Evolutionary conservation across 768 basidiomycete genomes (phyloP).

Genomic region (Pisolithus microcarpus): DNA sequence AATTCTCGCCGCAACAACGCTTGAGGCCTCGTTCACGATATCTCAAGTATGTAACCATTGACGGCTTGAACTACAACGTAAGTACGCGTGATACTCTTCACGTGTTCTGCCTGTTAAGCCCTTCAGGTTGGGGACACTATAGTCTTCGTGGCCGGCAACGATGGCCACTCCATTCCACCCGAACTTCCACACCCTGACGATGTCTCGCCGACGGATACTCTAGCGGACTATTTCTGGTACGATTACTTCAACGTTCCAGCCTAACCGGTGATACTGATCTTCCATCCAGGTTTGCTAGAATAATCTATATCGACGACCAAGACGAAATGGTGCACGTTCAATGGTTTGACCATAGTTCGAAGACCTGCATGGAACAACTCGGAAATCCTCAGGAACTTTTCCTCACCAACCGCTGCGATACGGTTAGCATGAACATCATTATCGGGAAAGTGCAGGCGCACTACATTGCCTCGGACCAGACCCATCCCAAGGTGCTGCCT

Average conservation of each 20-base stretch:
- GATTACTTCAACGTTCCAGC: not conserved
- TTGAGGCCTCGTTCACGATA: slow-evolving; percentile 28
- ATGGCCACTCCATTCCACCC: slow-evolving; percentile 22
- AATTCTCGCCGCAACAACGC: slow-evolving; percentile 26
- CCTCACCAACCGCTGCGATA: slow-evolving; percentile 47
- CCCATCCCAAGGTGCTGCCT: slow-evolving; percentile 20
- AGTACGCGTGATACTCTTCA: slow-evolving; percentile 3
- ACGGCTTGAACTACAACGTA: slow-evolving; percentile 39
- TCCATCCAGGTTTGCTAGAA: slow-evolving; percentile 56
- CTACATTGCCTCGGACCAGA: slow-evolving; percentile 20
- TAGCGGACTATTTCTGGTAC: slow-evolving; percentile 64
- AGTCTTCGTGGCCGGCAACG: slow-evolving; percentile 38
- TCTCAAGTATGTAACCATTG: slow-evolving; percentile 36
- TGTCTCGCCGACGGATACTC: slow-evolving; percentile 31
- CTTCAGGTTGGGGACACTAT: slow-evolving; percentile 58
- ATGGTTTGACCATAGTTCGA: slow-evolving; percentile 68
- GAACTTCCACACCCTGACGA: slow-evolving; percentile 30
- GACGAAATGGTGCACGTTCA: slow-evolving; percentile 51
- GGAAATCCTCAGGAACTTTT: slow-evolving; percentile 61
- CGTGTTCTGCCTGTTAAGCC: slow-evolving; percentile 1
- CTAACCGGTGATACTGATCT: not conserved
- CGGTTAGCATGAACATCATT: slow-evolving; percentile 33
- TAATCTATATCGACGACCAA: slow-evolving; percentile 45
- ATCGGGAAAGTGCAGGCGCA: slow-evolving; percentile 44
- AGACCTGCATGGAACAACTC: slow-evolving; percentile 54